These are phyloP conservation scores for Baorangia bicolor DNA, from an alignment of 768 basidiomycete genomes.

Conservation along the genomic window DNA sequence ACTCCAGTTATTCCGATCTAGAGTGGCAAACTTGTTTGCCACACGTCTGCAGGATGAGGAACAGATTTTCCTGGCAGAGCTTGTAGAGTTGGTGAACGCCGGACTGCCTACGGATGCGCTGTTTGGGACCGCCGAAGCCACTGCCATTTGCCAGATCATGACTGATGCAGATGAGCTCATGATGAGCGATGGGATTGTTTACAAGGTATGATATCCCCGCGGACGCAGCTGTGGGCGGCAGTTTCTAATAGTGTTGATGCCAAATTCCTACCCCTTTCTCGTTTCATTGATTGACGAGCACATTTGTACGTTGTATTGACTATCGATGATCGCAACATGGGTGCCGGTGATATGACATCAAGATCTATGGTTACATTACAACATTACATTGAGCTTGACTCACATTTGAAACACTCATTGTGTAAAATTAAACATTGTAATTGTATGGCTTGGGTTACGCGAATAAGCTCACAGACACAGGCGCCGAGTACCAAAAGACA, in stretches of 20 bases:
- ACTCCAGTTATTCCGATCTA: conserved; percentile 75
- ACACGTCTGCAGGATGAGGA: conserved; percentile 73
- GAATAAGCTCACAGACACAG: neutral
- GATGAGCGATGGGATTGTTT: conserved; percentile 83
- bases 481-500: neutral
- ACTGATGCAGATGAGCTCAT: conserved; percentile 71
- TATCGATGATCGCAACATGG: neutral
- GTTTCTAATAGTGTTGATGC: neutral
- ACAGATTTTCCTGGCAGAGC: conserved; percentile 63
- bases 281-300: conserved; percentile 3
- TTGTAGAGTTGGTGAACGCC: conserved; percentile 75
- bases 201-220: conserved; percentile 59
- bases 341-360: neutral
- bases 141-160: conserved; percentile 72
- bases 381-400: neutral
- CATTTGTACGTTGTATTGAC: neutral
- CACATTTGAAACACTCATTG: neutral
- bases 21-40: conserved; percentile 70
- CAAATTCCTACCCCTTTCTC: neutral
- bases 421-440: neutral
- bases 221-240: neutral
- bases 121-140: conserved; percentile 83
- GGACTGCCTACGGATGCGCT: conserved; percentile 65
- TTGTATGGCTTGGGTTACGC: neutral
- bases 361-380: too few species aligned